phyloP scores from a whole-genome alignment of 106 monocot genomes.

The Posidonia australis region DNA sequence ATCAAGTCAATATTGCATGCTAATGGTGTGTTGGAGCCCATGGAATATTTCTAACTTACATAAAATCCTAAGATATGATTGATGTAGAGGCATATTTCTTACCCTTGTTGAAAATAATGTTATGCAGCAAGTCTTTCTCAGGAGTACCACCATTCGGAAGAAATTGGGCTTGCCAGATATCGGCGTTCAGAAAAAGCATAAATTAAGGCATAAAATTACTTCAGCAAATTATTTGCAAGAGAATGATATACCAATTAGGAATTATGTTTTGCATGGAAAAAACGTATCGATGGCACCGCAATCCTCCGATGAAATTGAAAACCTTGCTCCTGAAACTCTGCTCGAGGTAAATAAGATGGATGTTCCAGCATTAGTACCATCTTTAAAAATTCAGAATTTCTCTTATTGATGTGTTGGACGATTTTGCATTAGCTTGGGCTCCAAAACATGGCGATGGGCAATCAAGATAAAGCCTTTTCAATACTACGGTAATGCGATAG shows the following conservation, averaged over 20 bases:
- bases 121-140: conserved; percentile 69
- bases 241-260: not conserved
- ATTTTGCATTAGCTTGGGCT: conserved; percentile 42
- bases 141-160: conserved; percentile 38
- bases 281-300: conserved; percentile 8
- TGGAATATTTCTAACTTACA: not conserved
- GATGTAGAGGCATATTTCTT: not conserved
- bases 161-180: conserved; percentile 51
- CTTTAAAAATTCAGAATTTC: not conserved
- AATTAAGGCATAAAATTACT: conserved; percentile 8
- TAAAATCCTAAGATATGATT: not conserved
- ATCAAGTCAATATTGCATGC: too few species aligned
- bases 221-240: conserved; percentile 9
- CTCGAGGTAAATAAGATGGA: conserved; percentile 52
- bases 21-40: not conserved
- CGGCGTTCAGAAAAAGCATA: conserved; percentile 5
- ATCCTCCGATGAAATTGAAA: conserved; percentile 21
- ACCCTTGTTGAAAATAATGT: not conserved
- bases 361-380: not conserved
- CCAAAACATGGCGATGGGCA: conserved; percentile 30
- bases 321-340: conserved; percentile 38
- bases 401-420: not conserved
- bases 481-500: conserved; percentile 29
- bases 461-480: conserved; percentile 51
- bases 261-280: conserved; percentile 7